A percentile compares a stretch with the other conserved stretches of the same genome.
phyloP scores from a whole-genome alignment of 495 filamentous ascomycete genomes.

The Neurospora sp. region DNA sequence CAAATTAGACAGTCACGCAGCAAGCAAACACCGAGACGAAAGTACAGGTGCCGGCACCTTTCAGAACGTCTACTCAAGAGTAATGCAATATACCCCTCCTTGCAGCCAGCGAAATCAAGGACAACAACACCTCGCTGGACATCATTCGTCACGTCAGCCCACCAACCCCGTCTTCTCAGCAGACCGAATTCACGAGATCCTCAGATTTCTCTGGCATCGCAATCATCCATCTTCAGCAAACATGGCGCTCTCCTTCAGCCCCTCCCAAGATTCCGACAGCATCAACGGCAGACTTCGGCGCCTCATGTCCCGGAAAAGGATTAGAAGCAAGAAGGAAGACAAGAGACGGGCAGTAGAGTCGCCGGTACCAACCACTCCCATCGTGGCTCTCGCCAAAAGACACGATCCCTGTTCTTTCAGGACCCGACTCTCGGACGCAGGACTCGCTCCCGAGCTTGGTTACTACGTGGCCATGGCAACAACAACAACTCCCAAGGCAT shows the following conservation, averaged over 20 bases:
- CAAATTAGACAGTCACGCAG: not conserved
- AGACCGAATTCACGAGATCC: not conserved
- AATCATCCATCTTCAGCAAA: not conserved
- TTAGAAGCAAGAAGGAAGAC: not conserved
- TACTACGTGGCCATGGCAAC: not conserved
- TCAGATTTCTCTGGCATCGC: not conserved
- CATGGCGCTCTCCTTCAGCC: not conserved
- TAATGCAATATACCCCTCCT: not conserved
- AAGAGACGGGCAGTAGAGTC: not conserved
- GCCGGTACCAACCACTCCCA: not conserved
- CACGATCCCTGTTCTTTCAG: constrained; percentile 7
- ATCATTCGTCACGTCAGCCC: not conserved
- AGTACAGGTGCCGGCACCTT: not conserved
- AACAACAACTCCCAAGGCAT: not conserved
- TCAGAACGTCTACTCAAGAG: not conserved
- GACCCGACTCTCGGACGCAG: constrained; percentile 6
- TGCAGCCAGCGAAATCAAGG: not conserved
- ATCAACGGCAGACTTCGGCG: not conserved
- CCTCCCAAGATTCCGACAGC: not conserved
- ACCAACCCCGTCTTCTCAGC: not conserved
- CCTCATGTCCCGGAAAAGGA: not conserved
- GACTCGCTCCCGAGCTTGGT: not conserved
- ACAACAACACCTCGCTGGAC: not conserved
- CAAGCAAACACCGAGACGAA: not conserved
- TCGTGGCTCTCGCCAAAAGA: not conserved